Evolutionary conservation across 2,329 filamentous ascomycete genomes (phyloP), one percentile per base, ranked within the genome.

Genomic region (Aspergillus neoniger): DNA sequence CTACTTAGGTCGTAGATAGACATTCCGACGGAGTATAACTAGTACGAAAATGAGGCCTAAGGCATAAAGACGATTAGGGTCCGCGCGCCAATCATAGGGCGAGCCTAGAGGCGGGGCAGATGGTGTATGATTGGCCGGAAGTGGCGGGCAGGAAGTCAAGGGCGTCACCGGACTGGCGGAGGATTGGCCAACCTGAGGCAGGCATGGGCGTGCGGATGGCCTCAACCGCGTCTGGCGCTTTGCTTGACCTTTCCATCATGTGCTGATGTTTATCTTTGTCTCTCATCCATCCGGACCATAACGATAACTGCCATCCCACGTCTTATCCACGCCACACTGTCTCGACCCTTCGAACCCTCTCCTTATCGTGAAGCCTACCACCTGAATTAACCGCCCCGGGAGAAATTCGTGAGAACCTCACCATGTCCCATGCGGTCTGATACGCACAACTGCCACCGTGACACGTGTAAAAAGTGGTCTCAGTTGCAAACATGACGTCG

Each of bases 401-500:
- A 23, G 12, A 23, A 14, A 14, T 44, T 23, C 39, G 41, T n/a
- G 41, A 43, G 41, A 21, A 23, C 5, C 38, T 44, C 53, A 47
- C 14, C 14, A 55, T 55, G 53, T 6, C n/a, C 7, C 10, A 21
- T 55, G 23, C 36, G 25, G 53, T 55, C 53, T 44, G 36, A 55
- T 28, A n/a, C 17, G n/a, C 17, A 43, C 32, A 52, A 39, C 56
- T 48, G 48, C 56, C 54, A 47, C 51, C 56, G 59, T 62, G 55
- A 51, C 28, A 58, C 53, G 57, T 62, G 32, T 55, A 36, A 32
- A 12, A 57, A 49, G 43, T 30, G 15, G 15, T n/a, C 53, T 51
- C 28, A 52, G 57, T 62, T 55, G 39, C 63, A 39, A 67, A 63
- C 21, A 67, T 66, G 67, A 62, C 66, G 55, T 60, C 66, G 36